These are phyloP conservation scores for Salvia rosmarinus DNA, from an alignment of 257 asterid species.

Conservation along the genomic window DNA sequence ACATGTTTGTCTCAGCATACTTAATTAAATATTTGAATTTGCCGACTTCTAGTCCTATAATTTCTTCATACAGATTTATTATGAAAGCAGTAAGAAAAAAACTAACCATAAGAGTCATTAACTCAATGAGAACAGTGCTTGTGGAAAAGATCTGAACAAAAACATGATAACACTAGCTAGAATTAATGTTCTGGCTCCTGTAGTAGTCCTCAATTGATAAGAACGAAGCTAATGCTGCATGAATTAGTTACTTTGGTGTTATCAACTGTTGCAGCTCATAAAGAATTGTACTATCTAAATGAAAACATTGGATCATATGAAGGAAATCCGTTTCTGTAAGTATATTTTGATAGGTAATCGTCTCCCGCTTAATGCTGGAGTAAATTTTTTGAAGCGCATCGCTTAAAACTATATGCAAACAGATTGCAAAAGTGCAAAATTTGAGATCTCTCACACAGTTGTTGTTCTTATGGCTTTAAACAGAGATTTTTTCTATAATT, in stretches of 20 bases:
- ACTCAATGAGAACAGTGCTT: background rate
- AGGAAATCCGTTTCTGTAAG: background rate
- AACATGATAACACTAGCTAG: background rate
- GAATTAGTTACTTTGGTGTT: conserved; percentile 6
- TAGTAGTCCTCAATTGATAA: conserved; percentile 5
- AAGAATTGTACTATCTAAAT: background rate
- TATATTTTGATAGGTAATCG: background rate
- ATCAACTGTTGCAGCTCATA: background rate
- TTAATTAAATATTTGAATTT: background rate
- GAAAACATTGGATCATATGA: background rate
- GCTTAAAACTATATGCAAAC: background rate
- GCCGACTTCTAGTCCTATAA: background rate
- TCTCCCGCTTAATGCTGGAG: background rate
- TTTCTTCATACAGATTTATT: background rate
- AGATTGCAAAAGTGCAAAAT: background rate
- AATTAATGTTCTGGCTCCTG: background rate
- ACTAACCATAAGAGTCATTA: background rate
- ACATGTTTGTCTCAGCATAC: background rate
- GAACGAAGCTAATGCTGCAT: background rate
- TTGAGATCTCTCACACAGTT: background rate
- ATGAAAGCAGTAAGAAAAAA: conserved; percentile 3
- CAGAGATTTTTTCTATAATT: background rate
- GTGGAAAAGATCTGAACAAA: background rate
- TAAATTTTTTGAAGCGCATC: background rate
- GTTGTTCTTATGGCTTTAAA: background rate